Evolutionary conservation across 495 filamentous ascomycete species (phyloP), one percentile per base, ranked within the genome.

Genomic region (Aspergillus haitiensis): DNA sequence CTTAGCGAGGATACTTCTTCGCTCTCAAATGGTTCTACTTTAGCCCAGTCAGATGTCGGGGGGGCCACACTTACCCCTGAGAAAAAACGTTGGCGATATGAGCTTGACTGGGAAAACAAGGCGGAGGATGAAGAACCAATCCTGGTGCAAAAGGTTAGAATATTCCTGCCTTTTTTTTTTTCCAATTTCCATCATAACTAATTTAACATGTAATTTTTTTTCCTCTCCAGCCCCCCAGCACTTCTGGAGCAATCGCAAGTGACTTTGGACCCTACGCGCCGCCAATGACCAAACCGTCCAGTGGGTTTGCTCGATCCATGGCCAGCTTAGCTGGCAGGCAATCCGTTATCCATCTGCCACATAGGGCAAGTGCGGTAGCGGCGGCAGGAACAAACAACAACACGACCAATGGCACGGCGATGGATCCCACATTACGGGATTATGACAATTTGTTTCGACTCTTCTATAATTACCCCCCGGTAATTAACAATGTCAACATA

Each of bases 401-500:
- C 18, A 59, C 65, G 16, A 62, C 70, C n/a, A 71, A 76, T 35
- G 49, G 54, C 15, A 74, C 82, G 51, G 81, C 86, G 52, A 80
- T 86, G 60, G 88, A 95, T 52, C 74, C 75, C 49, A 78, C 90
- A 27, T 75, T 97, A 36, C 88, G 89, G 48, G 90, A 94, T 71
- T 96, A 97, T 71, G 92, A 96, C 70, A 96, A 96, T 74, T 81
- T 97, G 54, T 91, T 97, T 71, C 88, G 92, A 55, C 84, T 92
- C 48, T 95, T 96, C 78, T 97, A 97, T 77, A 96, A 96, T 70
- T 88, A 95, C 69, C 77, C 91, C 2, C 92, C 92, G 0, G 65
- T 81, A 5, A 82, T 97, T 33, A 91, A 95, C 75, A 81, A 81
- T 18, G 82, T 92, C 70, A 92, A 93, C 70, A 93, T 96, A 59